Conservation (phyloP, 2,329 filamentous ascomycete species). For the Fonsecaea monophora region DNA sequence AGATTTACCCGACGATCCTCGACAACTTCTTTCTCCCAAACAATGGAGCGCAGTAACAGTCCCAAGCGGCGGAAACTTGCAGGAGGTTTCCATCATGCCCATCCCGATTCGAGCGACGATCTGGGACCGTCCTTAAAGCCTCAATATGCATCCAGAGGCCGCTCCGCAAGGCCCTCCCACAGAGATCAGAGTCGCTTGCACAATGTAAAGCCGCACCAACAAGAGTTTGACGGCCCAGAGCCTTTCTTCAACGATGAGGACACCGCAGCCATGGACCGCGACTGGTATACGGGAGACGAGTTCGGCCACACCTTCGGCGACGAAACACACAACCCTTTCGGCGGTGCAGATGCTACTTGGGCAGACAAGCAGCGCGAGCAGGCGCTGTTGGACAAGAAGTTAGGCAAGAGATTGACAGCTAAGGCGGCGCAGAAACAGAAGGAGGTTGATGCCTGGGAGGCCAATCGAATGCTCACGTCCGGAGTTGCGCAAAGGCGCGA, state of each 20-base stretch:
- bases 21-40: neutral
- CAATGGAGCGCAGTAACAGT: constrained; percentile 57
- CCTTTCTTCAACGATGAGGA: constrained; percentile 70
- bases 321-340: constrained; percentile 91
- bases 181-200: constrained; percentile 37
- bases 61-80: constrained; percentile 73
- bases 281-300: constrained; percentile 92
- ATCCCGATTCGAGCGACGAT: constrained; percentile 46
- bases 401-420: constrained; percentile 72
- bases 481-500: constrained; percentile 91
- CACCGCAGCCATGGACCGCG: constrained; percentile 77
- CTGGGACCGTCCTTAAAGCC: constrained; percentile 51
- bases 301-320: constrained; percentile 85
- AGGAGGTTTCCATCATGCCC: constrained; percentile 64
- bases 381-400: constrained; percentile 79
- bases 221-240: constrained; percentile 68
- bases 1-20: neutral
- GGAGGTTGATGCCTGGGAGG: constrained; percentile 98
- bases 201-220: constrained; percentile 53
- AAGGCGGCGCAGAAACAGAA: constrained; percentile 84
- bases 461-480: constrained; percentile 96
- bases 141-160: constrained; percentile 50
- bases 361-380: constrained; percentile 78
- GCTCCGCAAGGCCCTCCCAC: constrained; percentile 44
- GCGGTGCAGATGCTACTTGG: constrained; percentile 73